Evolutionary conservation across 345 rosid species (phyloP).

Genomic region (Psidium friedrichsthalianum): DNA sequence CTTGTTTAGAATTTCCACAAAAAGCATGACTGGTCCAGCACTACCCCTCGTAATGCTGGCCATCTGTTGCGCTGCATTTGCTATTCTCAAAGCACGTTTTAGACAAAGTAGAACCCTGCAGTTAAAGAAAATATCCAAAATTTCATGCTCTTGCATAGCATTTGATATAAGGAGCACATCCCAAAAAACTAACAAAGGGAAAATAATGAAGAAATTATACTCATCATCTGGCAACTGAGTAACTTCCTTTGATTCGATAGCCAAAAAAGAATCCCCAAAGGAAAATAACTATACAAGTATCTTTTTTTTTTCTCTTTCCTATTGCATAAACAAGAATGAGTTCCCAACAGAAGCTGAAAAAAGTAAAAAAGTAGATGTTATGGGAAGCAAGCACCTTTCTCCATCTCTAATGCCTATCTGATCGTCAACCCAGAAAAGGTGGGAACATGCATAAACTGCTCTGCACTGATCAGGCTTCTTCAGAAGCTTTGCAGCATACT

Average conservation of each 20-base stretch:
- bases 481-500: constrained; percentile 86
- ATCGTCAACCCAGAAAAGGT: constrained; percentile 84
- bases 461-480: constrained; percentile 96
- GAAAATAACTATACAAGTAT: not conserved
- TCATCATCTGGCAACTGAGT: not conserved
- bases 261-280: not conserved
- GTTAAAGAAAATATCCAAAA: not conserved
- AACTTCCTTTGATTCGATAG: not conserved
- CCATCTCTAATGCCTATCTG: constrained; percentile 61
- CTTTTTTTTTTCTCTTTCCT: not conserved
- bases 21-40: constrained; percentile 67
- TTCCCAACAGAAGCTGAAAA: not conserved
- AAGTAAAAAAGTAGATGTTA: not conserved
- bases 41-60: constrained; percentile 60
- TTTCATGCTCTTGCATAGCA: not conserved
- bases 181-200: not conserved
- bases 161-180: not conserved
- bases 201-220: not conserved
- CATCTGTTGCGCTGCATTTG: constrained; percentile 93
- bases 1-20: constrained; percentile 87
- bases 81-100: constrained; percentile 78
- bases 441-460: constrained; percentile 88
- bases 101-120: constrained; percentile 75
- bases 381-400: constrained; percentile 41
- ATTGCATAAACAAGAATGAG: not conserved